Base-by-base conservation (phyloP, 2,329 filamentous ascomycete genomes). In the Trichophyton schoenleinii region DNA sequence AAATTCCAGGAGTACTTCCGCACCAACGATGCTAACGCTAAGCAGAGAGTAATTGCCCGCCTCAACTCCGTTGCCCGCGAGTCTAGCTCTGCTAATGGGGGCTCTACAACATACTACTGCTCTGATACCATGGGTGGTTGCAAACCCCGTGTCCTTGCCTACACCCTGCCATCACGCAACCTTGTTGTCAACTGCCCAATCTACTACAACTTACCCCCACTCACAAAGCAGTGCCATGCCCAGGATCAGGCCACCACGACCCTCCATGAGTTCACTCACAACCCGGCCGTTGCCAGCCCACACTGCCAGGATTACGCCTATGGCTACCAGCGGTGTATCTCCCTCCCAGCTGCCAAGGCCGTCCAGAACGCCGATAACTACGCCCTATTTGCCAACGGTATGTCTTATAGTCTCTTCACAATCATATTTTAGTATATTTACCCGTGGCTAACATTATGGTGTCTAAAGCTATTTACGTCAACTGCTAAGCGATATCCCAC, bases 231-330 rank as follows among this genome's bases (percentile, higher is more conserved):
- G 1, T 88, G 86, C 74, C 83, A 87, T 69, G 78, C 67, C 1
- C 85, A 87, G 73, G 85, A 87, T 68, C 82, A 86, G 73, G 83
- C 81, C 1, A 85, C 81, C 11, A 87, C 85, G 13, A 79, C 79
- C 34, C 71, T 88, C 11, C 86, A 88, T 68, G 86, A 88, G 76
- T 76, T 79, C 65, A 86, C 85, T 7, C 86, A 88, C 69, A 77
- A 80, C 20, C 72, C 79, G 68, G 77, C 73, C 72, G 76, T 80
- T 8, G 79, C 73, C 63, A 71, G 66, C 64, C 82, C 81, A 62
- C 82, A 83, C 4, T 87, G 85, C 1, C 70, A 78, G 1, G 85
- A 88, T 68, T 74, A 80, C 59, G 80, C 76, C 28, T 83, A 83
- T 65, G 83, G 82, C 22, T 87, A 86, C 66, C 70, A 76, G 7